Evolutionary conservation across 2,329 filamentous ascomycete genomes (phyloP).

Genomic region (Sporothrix pallida): DNA sequence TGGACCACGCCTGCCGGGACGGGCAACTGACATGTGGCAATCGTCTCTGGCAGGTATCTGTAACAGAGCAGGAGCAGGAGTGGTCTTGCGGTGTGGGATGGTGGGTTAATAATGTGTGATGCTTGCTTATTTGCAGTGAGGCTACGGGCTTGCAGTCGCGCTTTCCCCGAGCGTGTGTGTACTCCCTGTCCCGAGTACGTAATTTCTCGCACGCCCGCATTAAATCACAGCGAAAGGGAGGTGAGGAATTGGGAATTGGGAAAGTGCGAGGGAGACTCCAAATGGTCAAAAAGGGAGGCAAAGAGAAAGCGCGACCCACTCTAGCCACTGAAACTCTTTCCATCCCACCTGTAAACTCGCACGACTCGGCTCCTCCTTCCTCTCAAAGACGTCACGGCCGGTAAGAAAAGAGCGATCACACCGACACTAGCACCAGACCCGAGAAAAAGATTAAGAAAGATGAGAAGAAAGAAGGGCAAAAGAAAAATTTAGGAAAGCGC

Average conservation of each 20-base stretch:
- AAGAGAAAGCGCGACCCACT: slow-evolving; percentile 17
- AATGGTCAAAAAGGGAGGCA: not conserved
- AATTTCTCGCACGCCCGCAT: slow-evolving; percentile 18
- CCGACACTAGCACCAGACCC: slow-evolving; percentile 14
- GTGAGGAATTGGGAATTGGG: slow-evolving; percentile 13
- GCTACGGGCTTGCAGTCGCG: too few species aligned
- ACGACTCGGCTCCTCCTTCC: slow-evolving; percentile 11
- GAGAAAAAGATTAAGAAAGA: not conserved
- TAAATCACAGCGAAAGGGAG: slow-evolving; percentile 14
- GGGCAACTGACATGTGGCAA: slow-evolving; percentile 7
- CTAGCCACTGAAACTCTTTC: not conserved
- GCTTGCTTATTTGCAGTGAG: too few species aligned
- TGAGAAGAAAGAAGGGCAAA: not conserved
- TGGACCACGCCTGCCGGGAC: slow-evolving; percentile 14
- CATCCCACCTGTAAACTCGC: slow-evolving; percentile 2
- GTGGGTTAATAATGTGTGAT: not conserved
- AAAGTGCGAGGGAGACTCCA: not conserved
- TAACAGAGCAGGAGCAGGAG: not conserved
- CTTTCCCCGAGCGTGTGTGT: not conserved
- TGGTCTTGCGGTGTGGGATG: not conserved
- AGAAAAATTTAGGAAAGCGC: slow-evolving; percentile 4
- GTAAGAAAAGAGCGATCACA: slow-evolving; percentile 5
- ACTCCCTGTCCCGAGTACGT: slow-evolving; percentile 26
- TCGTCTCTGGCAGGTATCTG: slow-evolving; percentile 4
- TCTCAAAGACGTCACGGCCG: slow-evolving; percentile 3